Evolutionary conservation across 345 rosid species (phyloP), one percentile per base, ranked within the genome.

Genomic region (Laguncularia racemosa): DNA sequence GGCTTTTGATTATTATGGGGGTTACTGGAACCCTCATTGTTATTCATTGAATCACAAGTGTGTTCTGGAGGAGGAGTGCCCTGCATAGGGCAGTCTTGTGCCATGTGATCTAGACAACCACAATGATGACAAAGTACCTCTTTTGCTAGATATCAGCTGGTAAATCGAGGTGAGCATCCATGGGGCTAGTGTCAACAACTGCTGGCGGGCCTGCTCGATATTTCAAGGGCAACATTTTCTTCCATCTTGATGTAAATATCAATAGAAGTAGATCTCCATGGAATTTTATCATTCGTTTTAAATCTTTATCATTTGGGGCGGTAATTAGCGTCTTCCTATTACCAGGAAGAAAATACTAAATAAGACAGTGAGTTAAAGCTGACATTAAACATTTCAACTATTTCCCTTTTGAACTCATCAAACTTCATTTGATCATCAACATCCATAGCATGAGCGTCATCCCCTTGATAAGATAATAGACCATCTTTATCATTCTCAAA

Each of bases 261-360:
- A 0, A 71, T 77, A 6, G 78, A 66, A 64, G 66, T 53, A 33
- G 80, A 67, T 77, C 60, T 50, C 75, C 85, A 43, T 81, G 92
- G 67, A 88, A 92, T 45, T 80, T 83, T 48, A 92, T 73, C 71
- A 85, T 76, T 58, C 86, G 67, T 60, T 69, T 71, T 18, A 85
- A 66, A 68, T 85, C 88, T 73, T 82, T 82, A 60, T 85, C 92
- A 46, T 69, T 82, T 52, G 92, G 80, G 71, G 82, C 54, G 44
- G 91, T 79, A 70, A 88, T 92, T 44, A 92, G 85, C 0, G 93
- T 88, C 69, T 80, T 88, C 65, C 62, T 84, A 76, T 91, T 86
- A 52, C 88, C 85, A 0, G 98, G 98, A 50, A 91, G 95, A 51
- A 88, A 88, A 77, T 91, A 91, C 55, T 86, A 86, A 38, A 91